Percentiles rank a stretch among this genome's conserved stretches.
Evolutionary conservation across 208 protist species (phyloP).

Genomic region (Wallacemonas sp.): DNA sequence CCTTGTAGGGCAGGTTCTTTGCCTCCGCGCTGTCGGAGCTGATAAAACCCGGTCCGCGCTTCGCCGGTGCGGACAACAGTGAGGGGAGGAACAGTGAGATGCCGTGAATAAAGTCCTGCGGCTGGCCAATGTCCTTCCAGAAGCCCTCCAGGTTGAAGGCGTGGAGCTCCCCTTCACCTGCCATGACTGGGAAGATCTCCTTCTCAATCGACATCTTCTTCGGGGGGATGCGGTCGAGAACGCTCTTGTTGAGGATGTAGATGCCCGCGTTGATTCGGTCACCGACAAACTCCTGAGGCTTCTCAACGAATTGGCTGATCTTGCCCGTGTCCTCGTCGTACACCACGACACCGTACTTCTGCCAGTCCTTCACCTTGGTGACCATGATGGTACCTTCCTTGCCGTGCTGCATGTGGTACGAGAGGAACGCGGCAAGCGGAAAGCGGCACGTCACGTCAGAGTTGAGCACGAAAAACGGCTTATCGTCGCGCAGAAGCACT

Average conservation of each 20-base stretch:
- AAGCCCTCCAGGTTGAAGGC: slow-evolving; percentile 95
- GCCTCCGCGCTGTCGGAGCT: slow-evolving; percentile 24
- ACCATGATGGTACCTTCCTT: slow-evolving; percentile 97
- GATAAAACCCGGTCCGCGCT: slow-evolving; percentile 22
- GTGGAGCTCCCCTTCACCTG: slow-evolving; percentile 90
- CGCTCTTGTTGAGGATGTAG: slow-evolving; percentile 96
- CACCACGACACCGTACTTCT: slow-evolving; percentile 98
- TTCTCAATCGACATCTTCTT: slow-evolving; percentile 95
- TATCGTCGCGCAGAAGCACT: slow-evolving; percentile 78
- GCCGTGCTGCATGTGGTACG: slow-evolving; percentile 94
- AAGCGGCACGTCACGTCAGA: slow-evolving; percentile 97
- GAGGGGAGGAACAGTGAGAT: slow-evolving; percentile 85
- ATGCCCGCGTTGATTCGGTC: slow-evolving; percentile 98
- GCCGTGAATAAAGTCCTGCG: slow-evolving; percentile 92
- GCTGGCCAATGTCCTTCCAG: slow-evolving; percentile 98
- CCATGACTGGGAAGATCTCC: slow-evolving; percentile 97
- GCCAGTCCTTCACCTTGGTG: slow-evolving; percentile 95
- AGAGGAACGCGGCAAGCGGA: slow-evolving; percentile 92
- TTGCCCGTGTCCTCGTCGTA: slow-evolving; percentile 79
- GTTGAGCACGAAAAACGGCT: slow-evolving; percentile 98
- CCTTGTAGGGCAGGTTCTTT: slow-evolving; percentile 28
- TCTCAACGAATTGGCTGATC: slow-evolving; percentile 96
- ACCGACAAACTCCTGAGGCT: slow-evolving; percentile 94
- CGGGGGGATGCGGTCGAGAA: slow-evolving; percentile 94
- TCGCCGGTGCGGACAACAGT: slow-evolving; percentile 17